A percentile compares a stretch with the other conserved stretches of the same genome.
Conservation (phyloP, 225 moss, liverwort and hornwort genomes). For the Rhytidiadelphus loreus region DNA sequence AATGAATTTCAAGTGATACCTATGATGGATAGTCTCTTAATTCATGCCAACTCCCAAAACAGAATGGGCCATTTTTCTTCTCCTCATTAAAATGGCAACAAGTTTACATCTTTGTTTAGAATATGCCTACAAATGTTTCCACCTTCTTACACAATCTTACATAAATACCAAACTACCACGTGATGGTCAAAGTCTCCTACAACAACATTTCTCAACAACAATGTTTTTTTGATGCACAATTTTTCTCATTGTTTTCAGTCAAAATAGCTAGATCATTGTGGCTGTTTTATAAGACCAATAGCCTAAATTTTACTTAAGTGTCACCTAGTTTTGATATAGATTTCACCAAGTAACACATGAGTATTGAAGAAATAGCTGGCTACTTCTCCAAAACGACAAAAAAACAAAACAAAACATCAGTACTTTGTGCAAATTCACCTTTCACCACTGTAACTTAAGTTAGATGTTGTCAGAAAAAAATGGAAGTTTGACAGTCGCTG, state of each 20-base stretch:
- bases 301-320: neutral
- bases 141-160: too few species aligned
- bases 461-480: neutral
- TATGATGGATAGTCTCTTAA: neutral
- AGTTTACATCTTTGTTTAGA: neutral
- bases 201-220: neutral
- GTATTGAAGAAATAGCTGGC: neutral
- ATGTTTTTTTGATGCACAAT: neutral
- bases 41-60: neutral
- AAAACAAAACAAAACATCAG: too few species aligned
- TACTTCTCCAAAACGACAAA: neutral
- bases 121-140: neutral
- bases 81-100: rapidly evolving
- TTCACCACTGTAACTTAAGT: neutral
- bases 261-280: too few species aligned
- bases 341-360: neutral
- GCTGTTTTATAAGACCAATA: too few species aligned
- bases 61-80: too few species aligned
- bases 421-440: neutral
- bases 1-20: neutral
- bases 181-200: neutral
- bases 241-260: neutral
- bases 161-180: rapidly evolving
- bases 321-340: neutral
- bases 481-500: neutral